Evolutionary conservation across 2,329 filamentous ascomycete species (phyloP).

Genomic region (Fusarium neocosmosporiellum): DNA sequence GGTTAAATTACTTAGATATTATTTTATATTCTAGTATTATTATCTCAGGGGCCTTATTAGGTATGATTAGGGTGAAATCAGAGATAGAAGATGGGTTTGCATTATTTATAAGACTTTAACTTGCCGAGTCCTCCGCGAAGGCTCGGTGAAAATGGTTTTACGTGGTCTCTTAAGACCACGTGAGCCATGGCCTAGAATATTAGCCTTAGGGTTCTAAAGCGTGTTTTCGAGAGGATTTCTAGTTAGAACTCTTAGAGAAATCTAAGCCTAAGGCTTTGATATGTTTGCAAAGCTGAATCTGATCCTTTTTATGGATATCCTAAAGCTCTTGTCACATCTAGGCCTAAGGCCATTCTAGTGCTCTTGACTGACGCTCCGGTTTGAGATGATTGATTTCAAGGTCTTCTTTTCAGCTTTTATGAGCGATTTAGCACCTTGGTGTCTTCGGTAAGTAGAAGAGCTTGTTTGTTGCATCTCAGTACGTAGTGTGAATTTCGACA

Average conservation of each 20-base stretch:
- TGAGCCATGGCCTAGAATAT: conserved; percentile 19
- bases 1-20: too few species aligned
- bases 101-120: too few species aligned
- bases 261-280: too few species aligned
- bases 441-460: conserved; percentile 46
- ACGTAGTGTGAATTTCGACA: not conserved
- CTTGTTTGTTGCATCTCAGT: conserved; percentile 50
- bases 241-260: not conserved
- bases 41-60: too few species aligned
- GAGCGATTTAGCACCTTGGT: not conserved
- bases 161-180: too few species aligned
- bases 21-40: too few species aligned
- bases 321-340: not conserved
- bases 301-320: not conserved
- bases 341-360: not conserved
- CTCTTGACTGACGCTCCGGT: not conserved
- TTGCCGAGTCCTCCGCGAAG: too few species aligned
- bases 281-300: not conserved
- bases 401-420: not conserved
- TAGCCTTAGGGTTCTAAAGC: not conserved
- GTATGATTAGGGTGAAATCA: too few species aligned
- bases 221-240: conserved; percentile 2
- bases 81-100: too few species aligned
- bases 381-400: not conserved
- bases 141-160: too few species aligned